These are phyloP conservation scores for Aureobasidium sp. DNA, from an alignment of 2,329 filamentous ascomycete genomes.

Conservation along the genomic window DNA sequence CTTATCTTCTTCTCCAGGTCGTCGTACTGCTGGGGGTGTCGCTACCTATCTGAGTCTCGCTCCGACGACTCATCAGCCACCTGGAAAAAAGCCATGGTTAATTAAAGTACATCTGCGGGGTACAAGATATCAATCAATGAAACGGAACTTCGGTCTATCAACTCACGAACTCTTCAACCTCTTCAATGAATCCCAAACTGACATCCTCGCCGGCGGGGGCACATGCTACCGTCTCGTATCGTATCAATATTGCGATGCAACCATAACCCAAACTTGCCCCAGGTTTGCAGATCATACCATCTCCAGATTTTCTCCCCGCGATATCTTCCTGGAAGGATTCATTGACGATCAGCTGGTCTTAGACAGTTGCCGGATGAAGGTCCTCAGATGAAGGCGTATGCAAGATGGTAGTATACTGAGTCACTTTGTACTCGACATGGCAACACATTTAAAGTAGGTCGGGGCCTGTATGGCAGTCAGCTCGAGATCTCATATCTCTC, in stretches of 20 bases:
- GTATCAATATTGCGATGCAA: background rate
- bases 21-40: background rate
- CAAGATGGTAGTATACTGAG: background rate
- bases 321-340: background rate
- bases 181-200: background rate
- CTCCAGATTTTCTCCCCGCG: conserved; percentile 7
- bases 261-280: background rate
- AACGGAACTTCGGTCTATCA: background rate
- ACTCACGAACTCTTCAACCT: background rate
- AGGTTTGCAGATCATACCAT: background rate
- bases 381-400: background rate
- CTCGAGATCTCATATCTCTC: background rate
- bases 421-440: background rate
- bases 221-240: conserved; percentile 2
- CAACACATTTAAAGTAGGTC: background rate
- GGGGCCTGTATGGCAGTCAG: background rate
- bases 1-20: background rate
- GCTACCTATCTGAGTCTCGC: background rate
- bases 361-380: background rate
- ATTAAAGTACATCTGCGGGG: background rate
- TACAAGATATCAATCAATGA: background rate
- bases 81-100: conserved; percentile 2
- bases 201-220: conserved; percentile 4
- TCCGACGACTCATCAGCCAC: background rate
- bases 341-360: background rate